Evolutionary conservation across 2,329 filamentous ascomycete species (phyloP).

Genomic region (Paracoccidioides brasiliensis): DNA sequence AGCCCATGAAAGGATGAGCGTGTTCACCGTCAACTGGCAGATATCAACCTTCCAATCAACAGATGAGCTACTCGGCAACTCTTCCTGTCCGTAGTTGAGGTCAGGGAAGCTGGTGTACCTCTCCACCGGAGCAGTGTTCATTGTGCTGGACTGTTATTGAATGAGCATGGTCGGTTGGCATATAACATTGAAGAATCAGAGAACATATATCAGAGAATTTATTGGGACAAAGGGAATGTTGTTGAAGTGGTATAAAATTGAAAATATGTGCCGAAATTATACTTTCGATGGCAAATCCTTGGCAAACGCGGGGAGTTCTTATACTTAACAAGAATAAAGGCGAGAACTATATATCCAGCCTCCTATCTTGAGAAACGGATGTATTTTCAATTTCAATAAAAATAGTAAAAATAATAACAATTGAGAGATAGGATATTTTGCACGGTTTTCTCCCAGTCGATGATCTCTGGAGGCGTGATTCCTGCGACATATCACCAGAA

Average conservation of each 20-base stretch:
- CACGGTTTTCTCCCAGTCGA: not conserved
- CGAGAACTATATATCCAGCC: not conserved
- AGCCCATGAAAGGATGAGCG: conserved; percentile 17
- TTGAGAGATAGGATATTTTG: not conserved
- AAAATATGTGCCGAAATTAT: not conserved
- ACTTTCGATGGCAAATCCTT: not conserved
- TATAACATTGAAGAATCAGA: not conserved
- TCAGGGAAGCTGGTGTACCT: conserved; percentile 11
- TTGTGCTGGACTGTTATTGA: not conserved
- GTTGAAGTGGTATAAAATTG: no score
- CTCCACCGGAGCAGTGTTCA: not conserved
- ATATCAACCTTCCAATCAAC: conserved; percentile 6
- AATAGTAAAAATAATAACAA: no score
- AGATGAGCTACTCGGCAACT: not conserved
- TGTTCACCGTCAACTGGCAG: conserved; percentile 3
- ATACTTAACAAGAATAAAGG: no score
- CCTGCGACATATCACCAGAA: not conserved
- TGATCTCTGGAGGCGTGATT: not conserved
- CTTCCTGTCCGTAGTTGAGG: conserved; percentile 9
- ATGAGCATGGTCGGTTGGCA: not conserved
- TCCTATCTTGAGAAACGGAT: not conserved
- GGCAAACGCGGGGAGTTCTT: not conserved
- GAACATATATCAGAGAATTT: no score
- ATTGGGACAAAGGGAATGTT: no score
- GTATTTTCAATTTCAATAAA: not conserved